Evolutionary conservation across 2,329 filamentous ascomycete species (phyloP).

Genomic region (Chrysoporthe austroafricana): DNA sequence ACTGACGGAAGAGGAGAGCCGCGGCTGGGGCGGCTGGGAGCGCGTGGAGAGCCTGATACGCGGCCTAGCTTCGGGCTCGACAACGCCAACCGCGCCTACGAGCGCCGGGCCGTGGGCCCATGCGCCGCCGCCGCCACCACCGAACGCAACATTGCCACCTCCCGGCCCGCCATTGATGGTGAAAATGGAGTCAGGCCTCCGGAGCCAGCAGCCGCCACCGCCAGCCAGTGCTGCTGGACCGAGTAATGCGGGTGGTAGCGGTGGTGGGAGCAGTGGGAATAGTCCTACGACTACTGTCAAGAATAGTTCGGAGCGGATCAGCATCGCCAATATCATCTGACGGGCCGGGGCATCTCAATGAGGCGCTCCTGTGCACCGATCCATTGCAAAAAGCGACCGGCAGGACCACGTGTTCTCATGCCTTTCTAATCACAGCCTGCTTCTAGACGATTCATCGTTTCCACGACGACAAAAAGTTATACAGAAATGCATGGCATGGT

Average conservation of each 20-base stretch:
- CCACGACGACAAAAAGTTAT: background rate
- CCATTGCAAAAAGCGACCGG: background rate
- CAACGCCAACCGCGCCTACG: conserved; percentile 28
- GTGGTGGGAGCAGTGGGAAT: conserved; percentile 34
- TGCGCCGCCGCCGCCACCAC: conserved; percentile 22
- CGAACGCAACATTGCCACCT: conserved; percentile 19
- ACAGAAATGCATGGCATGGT: conserved; percentile 17
- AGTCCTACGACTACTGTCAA: conserved; percentile 39
- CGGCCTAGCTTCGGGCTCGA: conserved; percentile 49
- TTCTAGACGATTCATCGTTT: background rate
- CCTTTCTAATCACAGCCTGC: background rate
- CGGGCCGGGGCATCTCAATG: background rate
- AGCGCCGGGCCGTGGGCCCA: conserved; percentile 24
- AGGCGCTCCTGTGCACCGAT: background rate
- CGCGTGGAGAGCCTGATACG: conserved; percentile 68
- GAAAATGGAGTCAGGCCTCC: conserved; percentile 37
- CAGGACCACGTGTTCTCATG: background rate
- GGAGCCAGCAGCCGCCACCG: conserved; percentile 6
- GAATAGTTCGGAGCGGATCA: conserved; percentile 48
- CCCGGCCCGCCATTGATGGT: conserved; percentile 33
- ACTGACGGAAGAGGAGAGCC: conserved; percentile 59
- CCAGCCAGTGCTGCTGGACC: conserved; percentile 22
- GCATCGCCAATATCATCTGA: conserved; percentile 51
- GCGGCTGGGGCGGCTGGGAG: conserved; percentile 82
- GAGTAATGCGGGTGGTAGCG: conserved; percentile 20